Base-by-base conservation (phyloP, 2,329 filamentous ascomycete species). In the Cladosporium oxysporum region DNA sequence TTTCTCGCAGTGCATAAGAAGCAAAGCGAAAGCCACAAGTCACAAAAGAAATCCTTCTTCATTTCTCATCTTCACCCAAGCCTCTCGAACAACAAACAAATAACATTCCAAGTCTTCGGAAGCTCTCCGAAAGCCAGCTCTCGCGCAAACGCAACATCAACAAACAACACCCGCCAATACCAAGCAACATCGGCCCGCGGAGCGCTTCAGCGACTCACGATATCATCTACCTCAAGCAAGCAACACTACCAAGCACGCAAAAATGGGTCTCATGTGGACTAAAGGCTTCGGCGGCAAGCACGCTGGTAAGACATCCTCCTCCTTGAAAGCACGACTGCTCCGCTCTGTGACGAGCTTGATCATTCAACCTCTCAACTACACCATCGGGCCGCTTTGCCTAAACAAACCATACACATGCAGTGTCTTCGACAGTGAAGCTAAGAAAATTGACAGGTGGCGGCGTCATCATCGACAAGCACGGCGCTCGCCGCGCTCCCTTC, bases 381-480 rank as follows among this genome's bases (percentile, higher is more conserved):
- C n/a, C n/a, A 10, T 5, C n/a, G n/a, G 11, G 5, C 8, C n/a
- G 21, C n/a, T 12, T 47, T 10, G 11, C 21, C 41, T 4, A 12
- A 47, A 47, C 23, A 8, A 47, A 11, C 4, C n/a, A 47, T 7
- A n/a, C 41, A 21, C n/a, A 5, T 10, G 18, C n/a, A 31, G 1
- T 18, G 2, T 16, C 14, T 29, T 1, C 8, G 2, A 7, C 26
- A 29, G 16, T 73, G 58, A 37, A 33, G 26, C 55, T 58, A 58
- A 58, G 18, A 16, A 5, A 5, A 6, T 33, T 5, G 16, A 31
- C 64, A 81, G 83, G 83, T 62, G 84, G 82, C 41, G 83, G 81
- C 67, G 73, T 86, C 61, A 77, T 81, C 12, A 83, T 82, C 66
- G 83, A 85, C 76, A 81, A 81, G 70, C 79, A 85, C 71, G 84